Conservation (phyloP, 495 filamentous ascomycete species). For the Penicillium goetzii region DNA sequence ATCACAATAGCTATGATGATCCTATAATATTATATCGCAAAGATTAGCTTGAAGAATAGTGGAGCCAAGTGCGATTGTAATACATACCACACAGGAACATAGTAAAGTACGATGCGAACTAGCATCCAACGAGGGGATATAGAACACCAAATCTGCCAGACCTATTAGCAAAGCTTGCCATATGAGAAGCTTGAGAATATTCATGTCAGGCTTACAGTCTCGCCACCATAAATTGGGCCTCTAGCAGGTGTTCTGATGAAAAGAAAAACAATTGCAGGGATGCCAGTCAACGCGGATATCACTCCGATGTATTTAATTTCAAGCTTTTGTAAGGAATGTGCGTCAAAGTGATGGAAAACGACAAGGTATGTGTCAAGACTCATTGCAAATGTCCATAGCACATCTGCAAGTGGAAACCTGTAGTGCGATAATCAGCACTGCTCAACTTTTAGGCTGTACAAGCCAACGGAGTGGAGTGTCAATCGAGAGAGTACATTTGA, state of each 20-base stretch:
- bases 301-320: slow-evolving; percentile 45
- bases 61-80: background rate
- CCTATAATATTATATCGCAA: slow-evolving; percentile 29
- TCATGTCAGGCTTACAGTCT: slow-evolving; percentile 31
- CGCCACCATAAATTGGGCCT: slow-evolving; percentile 49
- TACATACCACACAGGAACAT: slow-evolving; percentile 49
- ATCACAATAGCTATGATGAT: slow-evolving; percentile 41
- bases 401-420: slow-evolving; percentile 55
- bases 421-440: background rate
- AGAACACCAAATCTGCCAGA: slow-evolving; percentile 48
- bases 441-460: background rate
- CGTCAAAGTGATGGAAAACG: slow-evolving; percentile 48
- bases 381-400: slow-evolving; percentile 54
- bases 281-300: slow-evolving; percentile 43
- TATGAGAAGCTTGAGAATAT: background rate
- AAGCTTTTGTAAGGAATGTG: slow-evolving; percentile 40
- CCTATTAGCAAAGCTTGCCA: background rate
- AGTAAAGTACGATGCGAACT: slow-evolving; percentile 48
- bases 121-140: slow-evolving; percentile 50
- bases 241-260: slow-evolving; percentile 43
- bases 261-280: slow-evolving; percentile 48
- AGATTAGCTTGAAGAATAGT: background rate
- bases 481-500: slow-evolving; percentile 42
- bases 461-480: background rate
- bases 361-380: slow-evolving; percentile 50